Conservation (phyloP, 805 yeast species). For the Candida suzukii region DNA sequence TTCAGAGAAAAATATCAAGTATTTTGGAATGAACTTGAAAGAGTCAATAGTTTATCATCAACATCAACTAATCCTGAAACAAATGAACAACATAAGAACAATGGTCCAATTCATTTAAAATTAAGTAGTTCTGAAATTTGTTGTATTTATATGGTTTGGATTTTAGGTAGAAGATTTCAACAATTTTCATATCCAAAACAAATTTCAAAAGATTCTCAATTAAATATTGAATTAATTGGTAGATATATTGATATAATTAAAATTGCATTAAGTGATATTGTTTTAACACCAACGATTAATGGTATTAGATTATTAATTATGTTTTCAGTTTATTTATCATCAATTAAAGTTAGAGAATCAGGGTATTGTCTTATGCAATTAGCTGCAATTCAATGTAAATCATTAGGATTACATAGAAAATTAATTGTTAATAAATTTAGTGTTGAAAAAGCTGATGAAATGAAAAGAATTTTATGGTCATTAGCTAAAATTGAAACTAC, state of each 20-base stretch:
- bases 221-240: constrained; percentile 21
- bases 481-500: constrained; percentile 34
- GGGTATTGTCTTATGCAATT: constrained; percentile 40
- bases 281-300: constrained; percentile 35
- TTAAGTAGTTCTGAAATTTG: constrained; percentile 31
- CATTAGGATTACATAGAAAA: constrained; percentile 41
- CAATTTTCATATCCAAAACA: constrained; percentile 19
- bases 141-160: constrained; percentile 41
- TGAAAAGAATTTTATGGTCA: constrained; percentile 38
- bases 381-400: constrained; percentile 39
- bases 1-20: constrained; percentile 28
- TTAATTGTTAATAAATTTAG: constrained; percentile 28
- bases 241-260: constrained; percentile 34
- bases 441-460: constrained; percentile 29
- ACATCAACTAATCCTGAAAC: not conserved
- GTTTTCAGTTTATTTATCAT: constrained; percentile 35
- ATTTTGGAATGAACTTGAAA: constrained; percentile 30
- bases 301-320: constrained; percentile 37
- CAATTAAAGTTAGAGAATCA: constrained; percentile 38
- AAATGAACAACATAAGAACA: not conserved
- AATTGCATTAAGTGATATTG: constrained; percentile 34
- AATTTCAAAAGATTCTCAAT: constrained; percentile 8
- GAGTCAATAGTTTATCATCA: not conserved
- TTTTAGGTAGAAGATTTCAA: constrained; percentile 29
- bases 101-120: constrained; percentile 10